Evolutionary conservation across 2,329 filamentous ascomycete species (phyloP).

Genomic region (Dothistroma septosporum): DNA sequence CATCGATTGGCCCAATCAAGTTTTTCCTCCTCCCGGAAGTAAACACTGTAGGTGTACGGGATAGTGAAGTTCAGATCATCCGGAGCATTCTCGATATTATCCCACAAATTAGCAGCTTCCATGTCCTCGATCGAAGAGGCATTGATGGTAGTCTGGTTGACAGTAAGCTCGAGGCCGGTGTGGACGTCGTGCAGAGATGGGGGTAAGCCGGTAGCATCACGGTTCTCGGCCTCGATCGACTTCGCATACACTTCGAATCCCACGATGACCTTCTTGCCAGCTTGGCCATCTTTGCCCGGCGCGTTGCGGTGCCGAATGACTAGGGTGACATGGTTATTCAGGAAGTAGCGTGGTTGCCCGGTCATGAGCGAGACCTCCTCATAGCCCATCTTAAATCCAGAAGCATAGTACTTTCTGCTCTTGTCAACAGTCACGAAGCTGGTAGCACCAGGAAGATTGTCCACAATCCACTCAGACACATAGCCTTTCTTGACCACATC

Average conservation of each 20-base stretch:
- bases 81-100: conserved; percentile 48
- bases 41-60: conserved; percentile 84
- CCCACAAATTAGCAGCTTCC: conserved; percentile 52
- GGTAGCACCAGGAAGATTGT: conserved; percentile 84
- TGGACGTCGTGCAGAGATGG: conserved; percentile 60
- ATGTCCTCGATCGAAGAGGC: conserved; percentile 49
- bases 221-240: conserved; percentile 63
- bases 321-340: conserved; percentile 86
- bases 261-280: conserved; percentile 74
- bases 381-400: conserved; percentile 84
- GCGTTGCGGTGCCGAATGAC: conserved; percentile 74
- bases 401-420: conserved; percentile 79
- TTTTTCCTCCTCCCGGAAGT: conserved; percentile 76
- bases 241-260: conserved; percentile 89
- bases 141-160: conserved; percentile 59
- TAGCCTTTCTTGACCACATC: conserved; percentile 74
- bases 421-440: conserved; percentile 85
- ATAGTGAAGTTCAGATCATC: conserved; percentile 66
- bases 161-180: conserved; percentile 64
- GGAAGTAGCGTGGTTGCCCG: conserved; percentile 62
- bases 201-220: conserved; percentile 64
- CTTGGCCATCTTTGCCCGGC: conserved; percentile 62
- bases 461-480: conserved; percentile 89
- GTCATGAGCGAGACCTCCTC: conserved; percentile 60
- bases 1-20: conserved; percentile 81